These are phyloP conservation scores for Curvularia spicifera DNA, from an alignment of 2,329 filamentous ascomycete species.

Conservation along the genomic window DNA sequence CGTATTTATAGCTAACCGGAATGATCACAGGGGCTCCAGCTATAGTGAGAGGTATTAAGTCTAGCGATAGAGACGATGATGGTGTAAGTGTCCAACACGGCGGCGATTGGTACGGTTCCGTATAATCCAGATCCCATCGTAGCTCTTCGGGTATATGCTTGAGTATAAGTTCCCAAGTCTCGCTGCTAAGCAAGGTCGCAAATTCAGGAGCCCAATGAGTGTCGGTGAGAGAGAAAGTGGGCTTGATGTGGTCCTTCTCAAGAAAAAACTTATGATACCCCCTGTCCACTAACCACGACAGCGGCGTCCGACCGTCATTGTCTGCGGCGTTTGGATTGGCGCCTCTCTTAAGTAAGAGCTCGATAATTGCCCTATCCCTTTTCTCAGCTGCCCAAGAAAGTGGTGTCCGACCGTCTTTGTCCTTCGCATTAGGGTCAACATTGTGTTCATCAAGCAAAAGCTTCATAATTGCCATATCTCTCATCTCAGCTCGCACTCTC, in stretches of 20 bases:
- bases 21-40: neutral
- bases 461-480: no score
- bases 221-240: neutral
- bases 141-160: neutral
- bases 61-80: neutral
- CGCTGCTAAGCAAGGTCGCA: neutral
- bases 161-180: neutral
- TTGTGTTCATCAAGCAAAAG: no score
- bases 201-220: conserved; percentile 1
- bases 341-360: neutral
- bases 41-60: neutral
- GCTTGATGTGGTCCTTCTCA: neutral
- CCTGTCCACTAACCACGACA: no score
- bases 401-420: no score
- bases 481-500: no score
- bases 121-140: neutral
- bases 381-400: neutral
- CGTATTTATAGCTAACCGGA: neutral
- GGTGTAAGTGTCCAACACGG: neutral
- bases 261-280: neutral
- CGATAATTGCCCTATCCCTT: neutral
- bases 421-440: no score
- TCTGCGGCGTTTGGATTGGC: neutral
- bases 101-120: neutral
- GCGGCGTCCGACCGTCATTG: neutral